Conservation (phyloP, 768 basidiomycete genomes). For the Porpolomopsis calyptriformis region DNA sequence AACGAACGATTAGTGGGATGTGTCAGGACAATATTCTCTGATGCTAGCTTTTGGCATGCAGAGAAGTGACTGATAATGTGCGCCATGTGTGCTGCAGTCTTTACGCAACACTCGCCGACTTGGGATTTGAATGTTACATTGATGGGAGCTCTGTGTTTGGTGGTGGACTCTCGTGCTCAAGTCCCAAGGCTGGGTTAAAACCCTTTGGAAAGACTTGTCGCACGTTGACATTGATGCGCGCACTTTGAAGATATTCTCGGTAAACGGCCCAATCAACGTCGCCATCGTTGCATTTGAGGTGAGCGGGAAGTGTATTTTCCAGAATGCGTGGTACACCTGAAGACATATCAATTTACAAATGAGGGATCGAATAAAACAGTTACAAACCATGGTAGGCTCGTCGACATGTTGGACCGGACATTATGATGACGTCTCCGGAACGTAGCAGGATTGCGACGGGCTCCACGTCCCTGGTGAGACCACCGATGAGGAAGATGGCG, state of each 20-base stretch:
- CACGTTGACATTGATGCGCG: constrained; percentile 86
- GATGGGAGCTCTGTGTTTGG: not conserved
- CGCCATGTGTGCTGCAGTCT: too few species aligned
- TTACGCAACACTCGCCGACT: too few species aligned
- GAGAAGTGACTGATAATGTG: too few species aligned
- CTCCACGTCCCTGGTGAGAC: constrained; percentile 60
- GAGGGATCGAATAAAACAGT: not conserved
- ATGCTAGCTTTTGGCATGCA: too few species aligned
- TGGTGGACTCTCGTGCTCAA: not conserved
- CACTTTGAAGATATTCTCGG: constrained; percentile 49
- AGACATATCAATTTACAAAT: not conserved
- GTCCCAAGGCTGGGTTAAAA: constrained; percentile 29
- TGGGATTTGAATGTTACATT: not conserved
- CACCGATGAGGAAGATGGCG: constrained; percentile 84
- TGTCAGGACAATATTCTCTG: too few species aligned
- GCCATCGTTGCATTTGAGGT: constrained; percentile 31
- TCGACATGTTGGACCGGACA: constrained; percentile 81
- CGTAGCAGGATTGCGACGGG: constrained; percentile 79
- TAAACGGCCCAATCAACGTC: constrained; percentile 47
- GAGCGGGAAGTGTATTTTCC: constrained; percentile 63
- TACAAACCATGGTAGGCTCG: constrained; percentile 85
- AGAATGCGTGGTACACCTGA: constrained; percentile 82
- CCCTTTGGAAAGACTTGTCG: constrained; percentile 78
- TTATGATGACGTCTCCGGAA: constrained; percentile 85
- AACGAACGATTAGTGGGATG: too few species aligned